Evolutionary conservation across 805 yeast genomes (phyloP).

Genomic region (Ogataea chonburiensis): DNA sequence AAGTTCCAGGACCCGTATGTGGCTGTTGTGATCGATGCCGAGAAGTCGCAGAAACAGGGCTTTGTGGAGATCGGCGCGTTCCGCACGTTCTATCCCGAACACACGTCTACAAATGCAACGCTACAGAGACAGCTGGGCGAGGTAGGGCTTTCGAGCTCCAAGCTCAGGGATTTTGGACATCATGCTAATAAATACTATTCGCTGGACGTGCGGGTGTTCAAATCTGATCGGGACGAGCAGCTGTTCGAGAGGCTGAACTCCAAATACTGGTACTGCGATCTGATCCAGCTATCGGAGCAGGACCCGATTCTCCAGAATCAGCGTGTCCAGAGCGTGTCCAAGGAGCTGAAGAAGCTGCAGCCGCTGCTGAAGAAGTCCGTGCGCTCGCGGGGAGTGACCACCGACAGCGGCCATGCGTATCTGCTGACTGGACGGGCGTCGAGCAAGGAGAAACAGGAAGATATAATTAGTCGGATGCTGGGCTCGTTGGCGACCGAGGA

Average conservation of each 20-base stretch:
- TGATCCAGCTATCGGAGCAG: conserved; percentile 22
- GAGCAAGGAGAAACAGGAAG: not conserved
- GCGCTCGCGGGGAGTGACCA: no score
- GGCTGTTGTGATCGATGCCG: conserved; percentile 87
- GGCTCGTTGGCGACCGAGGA: conserved; percentile 6
- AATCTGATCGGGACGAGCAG: conserved; percentile 48
- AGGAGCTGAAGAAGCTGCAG: conserved; percentile 7
- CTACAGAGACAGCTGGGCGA: conserved; percentile 10
- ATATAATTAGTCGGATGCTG: conserved; percentile 2
- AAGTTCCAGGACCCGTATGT: conserved; percentile 88
- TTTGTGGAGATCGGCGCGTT: conserved; percentile 86
- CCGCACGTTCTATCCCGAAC: conserved; percentile 52
- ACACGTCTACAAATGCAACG: conserved; percentile 9
- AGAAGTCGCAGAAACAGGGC: conserved; percentile 58
- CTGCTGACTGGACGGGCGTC: not conserved
- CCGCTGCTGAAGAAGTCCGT: conserved; percentile 1
- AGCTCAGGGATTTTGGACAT: conserved; percentile 63
- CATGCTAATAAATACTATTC: conserved; percentile 71
- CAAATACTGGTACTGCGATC: conserved; percentile 46
- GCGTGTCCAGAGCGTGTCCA: conserved; percentile 10
- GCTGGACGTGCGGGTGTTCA: conserved; percentile 59
- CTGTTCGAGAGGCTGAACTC: conserved; percentile 44
- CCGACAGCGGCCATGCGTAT: not conserved
- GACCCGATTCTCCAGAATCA: conserved; percentile 16
- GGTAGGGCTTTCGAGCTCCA: conserved; percentile 45